These are phyloP conservation scores for Spergularia marina DNA, from an alignment of 148 eudicot genomes.

Conservation along the genomic window DNA sequence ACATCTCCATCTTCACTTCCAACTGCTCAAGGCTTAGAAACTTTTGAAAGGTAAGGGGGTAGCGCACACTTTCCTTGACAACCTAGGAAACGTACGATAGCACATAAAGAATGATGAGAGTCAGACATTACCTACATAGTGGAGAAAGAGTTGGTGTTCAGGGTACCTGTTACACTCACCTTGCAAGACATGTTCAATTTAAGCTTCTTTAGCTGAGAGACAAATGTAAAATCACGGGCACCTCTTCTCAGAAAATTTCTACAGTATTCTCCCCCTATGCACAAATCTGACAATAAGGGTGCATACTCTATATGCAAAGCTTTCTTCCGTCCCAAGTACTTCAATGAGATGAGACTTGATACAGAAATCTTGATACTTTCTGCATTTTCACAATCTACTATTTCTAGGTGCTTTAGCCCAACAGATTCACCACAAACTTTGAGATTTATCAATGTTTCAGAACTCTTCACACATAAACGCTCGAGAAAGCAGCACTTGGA, in stretches of 20 bases:
- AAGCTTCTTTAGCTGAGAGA: constrained; percentile 8
- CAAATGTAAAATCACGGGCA: not conserved
- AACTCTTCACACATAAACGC: not conserved
- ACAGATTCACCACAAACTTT: not conserved
- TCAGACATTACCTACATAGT: not conserved
- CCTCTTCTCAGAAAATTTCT: not conserved
- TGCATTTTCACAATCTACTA: not conserved
- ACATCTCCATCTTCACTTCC: constrained; percentile 11
- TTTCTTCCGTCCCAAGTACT: not conserved
- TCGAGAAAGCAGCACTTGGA: not conserved
- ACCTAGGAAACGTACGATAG: not conserved
- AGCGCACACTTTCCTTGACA: not conserved
- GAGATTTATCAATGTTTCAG: not conserved
- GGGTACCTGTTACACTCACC: not conserved
- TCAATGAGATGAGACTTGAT: not conserved
- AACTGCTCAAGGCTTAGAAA: constrained; percentile 1
- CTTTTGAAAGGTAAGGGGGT: not conserved
- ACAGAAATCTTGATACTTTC: not conserved
- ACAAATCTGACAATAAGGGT: not conserved
- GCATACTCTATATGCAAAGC: not conserved
- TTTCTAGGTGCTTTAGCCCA: not conserved
- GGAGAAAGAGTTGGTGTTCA: too few species aligned
- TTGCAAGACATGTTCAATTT: not conserved
- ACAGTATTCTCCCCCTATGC: not conserved
- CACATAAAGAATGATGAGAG: too few species aligned